Evolutionary conservation across 2,329 filamentous ascomycete genomes (phyloP).

Genomic region (Pestalotiopsis sp.): DNA sequence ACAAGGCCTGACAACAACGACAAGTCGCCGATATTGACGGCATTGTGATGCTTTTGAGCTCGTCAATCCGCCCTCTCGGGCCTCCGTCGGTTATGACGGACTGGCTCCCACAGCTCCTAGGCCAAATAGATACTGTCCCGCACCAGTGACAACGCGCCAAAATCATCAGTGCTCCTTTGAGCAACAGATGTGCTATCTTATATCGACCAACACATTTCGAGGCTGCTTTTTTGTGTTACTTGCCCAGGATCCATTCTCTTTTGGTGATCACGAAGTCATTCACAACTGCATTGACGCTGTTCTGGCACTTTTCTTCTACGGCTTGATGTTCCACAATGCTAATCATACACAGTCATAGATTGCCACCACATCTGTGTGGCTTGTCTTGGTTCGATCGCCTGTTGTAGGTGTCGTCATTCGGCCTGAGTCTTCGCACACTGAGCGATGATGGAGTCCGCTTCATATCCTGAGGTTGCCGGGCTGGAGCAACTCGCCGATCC

Average conservation of each 20-base stretch:
- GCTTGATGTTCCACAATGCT: background rate
- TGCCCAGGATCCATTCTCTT: background rate
- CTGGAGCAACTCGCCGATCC: conserved; percentile 35
- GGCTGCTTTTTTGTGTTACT: background rate
- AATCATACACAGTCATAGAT: background rate
- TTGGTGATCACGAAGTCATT: background rate
- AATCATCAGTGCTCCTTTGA: background rate
- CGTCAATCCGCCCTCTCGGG: background rate
- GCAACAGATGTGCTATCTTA: background rate
- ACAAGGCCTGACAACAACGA: background rate
- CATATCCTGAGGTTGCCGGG: conserved; percentile 31
- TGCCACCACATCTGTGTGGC: background rate
- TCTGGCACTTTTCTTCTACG: background rate
- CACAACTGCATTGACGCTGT: background rate
- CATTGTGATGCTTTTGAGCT: background rate
- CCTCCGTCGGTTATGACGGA: background rate
- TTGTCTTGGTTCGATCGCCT: background rate
- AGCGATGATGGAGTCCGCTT: conserved; percentile 32
- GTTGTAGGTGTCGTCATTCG: conserved; percentile 2
- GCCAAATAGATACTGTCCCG: background rate
- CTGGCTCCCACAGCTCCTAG: background rate
- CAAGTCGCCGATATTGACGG: background rate
- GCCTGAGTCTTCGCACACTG: background rate
- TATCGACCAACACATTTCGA: background rate
- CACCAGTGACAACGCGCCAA: background rate